Conservation (phyloP, 148 eudicot genomes). For the Amaranthus hypochondriacus region DNA sequence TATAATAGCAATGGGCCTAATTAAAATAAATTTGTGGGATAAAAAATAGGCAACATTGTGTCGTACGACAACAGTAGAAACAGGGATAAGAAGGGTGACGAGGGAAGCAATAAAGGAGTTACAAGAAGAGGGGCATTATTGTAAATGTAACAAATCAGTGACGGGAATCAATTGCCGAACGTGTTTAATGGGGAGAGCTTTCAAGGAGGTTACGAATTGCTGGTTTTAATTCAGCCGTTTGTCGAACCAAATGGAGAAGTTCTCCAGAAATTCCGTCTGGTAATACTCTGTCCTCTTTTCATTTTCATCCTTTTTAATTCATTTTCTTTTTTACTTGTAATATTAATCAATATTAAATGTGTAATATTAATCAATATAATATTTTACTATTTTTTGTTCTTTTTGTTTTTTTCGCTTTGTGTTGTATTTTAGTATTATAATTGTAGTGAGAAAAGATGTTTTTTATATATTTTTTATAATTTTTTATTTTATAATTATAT, state of each 20-base stretch:
- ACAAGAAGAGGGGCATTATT: conserved; percentile 32
- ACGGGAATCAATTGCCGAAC: conserved; percentile 41
- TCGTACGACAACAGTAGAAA: conserved; percentile 53
- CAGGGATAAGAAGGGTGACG: conserved; percentile 47
- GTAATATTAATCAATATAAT: too few relatives aligned
- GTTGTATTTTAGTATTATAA: too few relatives aligned
- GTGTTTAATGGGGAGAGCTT: conserved; percentile 54
- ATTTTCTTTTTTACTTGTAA: too few relatives aligned
- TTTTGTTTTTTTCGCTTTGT: too few relatives aligned
- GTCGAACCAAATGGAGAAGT: conserved; percentile 86
- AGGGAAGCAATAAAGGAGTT: conserved; percentile 57
- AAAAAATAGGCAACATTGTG: conserved; percentile 48
- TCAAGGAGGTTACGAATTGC: conserved; percentile 47
- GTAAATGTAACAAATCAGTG: conserved; percentile 39
- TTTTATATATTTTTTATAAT: too few relatives aligned
- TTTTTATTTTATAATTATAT: too few relatives aligned
- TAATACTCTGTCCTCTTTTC: conserved; percentile 10
- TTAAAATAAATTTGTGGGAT: not conserved
- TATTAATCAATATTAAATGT: too few relatives aligned
- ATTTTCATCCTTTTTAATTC: too few relatives aligned
- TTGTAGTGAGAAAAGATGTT: too few relatives aligned
- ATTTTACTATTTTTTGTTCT: too few relatives aligned
- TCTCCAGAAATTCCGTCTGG: conserved; percentile 84
- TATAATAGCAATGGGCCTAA: too few relatives aligned
- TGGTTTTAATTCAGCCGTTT: conserved; percentile 61